Base-by-base conservation (phyloP, 768 basidiomycete species). In the Boletellus emodensis region DNA sequence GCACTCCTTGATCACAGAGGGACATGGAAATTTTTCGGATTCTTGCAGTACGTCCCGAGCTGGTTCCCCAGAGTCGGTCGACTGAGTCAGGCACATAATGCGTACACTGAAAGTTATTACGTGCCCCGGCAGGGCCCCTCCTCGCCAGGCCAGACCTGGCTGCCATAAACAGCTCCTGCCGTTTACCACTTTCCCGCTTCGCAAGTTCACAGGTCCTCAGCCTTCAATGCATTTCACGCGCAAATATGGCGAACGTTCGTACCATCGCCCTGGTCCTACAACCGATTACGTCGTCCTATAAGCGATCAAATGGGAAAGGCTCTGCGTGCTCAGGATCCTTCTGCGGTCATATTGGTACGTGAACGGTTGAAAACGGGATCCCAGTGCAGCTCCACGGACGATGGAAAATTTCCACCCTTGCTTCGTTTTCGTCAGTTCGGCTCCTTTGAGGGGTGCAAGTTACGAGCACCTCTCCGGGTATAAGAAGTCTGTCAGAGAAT, bases 251-350 rank as follows among this genome's bases (percentile, higher is more conserved):
- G 24, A 4, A 30, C 9, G 30, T 30, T 30, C 11, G 30, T 10
- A 3, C 30, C 30, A 30, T 30, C 11, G 8, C 30, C 30, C 30
- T 33, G 6, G 15, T 14, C 4, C 22, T 35, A 32, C 44, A 36
- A 34, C 40, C 40, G 36, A 51, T 59, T 59, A 59, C 49, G 49
- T 47, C 37, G 44, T 24, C 37, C 9, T 15, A 33, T 46, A 60
- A 47, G 47, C 48, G 44, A 46, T 40, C 41, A n/a, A 51, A 46
- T 44, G 8, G 11, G 17, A 24, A 36, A 46, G 28, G 30, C 18
- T n/a, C 44, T 22, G 30, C 55, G 39, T 49, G 34, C 28, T 44
- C 28, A 36, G 30, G 40, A 35, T 46, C 36, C 37, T 15, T 46
- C 49, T 52, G 3, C 38, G 44, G 22, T 40, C 24, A 14, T 39